Conservation (phyloP, 345 rosid genomes). For the Erodium maritimum region DNA sequence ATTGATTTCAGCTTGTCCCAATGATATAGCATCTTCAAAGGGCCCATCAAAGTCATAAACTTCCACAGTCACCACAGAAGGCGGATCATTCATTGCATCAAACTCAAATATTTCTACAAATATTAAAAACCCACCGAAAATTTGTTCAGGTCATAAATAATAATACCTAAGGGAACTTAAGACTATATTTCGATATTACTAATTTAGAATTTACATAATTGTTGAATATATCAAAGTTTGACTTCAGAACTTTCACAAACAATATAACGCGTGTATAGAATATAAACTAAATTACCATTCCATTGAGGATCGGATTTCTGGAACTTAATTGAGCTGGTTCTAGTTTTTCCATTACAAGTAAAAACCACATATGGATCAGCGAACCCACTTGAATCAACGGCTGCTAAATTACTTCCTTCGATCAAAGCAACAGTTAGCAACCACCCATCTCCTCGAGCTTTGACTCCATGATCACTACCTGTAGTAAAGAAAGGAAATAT, state of each 20-base stretch:
- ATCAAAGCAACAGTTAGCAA: constrained; percentile 82
- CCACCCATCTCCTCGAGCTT: constrained; percentile 98
- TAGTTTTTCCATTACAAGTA: constrained; percentile 78
- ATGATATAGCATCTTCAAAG: constrained; percentile 71
- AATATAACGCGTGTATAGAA: constrained; percentile 2
- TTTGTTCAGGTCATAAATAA: background rate
- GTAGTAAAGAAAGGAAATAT: background rate
- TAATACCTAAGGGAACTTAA: background rate
- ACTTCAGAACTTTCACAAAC: background rate
- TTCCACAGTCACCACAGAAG: constrained; percentile 80
- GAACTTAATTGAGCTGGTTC: constrained; percentile 92
- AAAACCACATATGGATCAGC: constrained; percentile 92
- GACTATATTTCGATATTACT: background rate
- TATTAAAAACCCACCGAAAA: background rate
- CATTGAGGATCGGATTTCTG: constrained; percentile 80
- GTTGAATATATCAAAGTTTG: background rate
- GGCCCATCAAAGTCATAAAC: constrained; percentile 93
- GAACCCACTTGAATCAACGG: constrained; percentile 82
- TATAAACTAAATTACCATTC: constrained; percentile 51
- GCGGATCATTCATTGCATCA: constrained; percentile 96
- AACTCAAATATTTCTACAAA: constrained; percentile 92
- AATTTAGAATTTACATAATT: too few relatives aligned
- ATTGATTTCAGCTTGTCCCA: constrained; percentile 79
- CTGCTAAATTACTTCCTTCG: constrained; percentile 73
- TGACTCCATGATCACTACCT: constrained; percentile 93